Evolutionary conservation across 1,139 yeast species (phyloP).

Genomic region (Pichia sp.): DNA sequence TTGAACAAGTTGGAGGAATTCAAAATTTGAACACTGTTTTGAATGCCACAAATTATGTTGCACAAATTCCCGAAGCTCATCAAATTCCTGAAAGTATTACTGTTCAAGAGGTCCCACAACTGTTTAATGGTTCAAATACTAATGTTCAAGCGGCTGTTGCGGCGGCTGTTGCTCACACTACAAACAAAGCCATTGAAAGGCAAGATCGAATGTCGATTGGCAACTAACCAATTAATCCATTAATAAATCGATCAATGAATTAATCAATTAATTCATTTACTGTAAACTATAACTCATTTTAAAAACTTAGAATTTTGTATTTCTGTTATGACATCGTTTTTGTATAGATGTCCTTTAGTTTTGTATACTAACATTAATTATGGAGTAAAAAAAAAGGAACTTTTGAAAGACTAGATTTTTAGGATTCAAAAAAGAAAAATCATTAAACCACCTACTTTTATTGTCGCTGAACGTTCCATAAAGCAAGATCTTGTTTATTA

Average conservation of each 20-base stretch:
- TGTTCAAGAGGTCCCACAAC: constrained; percentile 13
- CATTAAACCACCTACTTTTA: no score
- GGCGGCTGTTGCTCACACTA: constrained; percentile 27
- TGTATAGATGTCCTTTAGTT: no score
- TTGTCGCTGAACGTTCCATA: no score
- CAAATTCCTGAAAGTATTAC: constrained; percentile 9
- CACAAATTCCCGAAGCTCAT: constrained; percentile 18
- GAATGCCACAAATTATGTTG: constrained; percentile 25
- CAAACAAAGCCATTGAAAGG: constrained; percentile 22
- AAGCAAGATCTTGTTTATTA: no score
- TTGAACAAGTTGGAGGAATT: constrained; percentile 30
- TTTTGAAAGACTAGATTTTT: no score
- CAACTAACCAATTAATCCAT: neutral
- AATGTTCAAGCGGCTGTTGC: constrained; percentile 35
- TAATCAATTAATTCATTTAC: no score
- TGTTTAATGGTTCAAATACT: constrained; percentile 23
- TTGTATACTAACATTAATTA: neutral
- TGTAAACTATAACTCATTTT: no score
- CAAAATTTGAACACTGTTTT: constrained; percentile 26
- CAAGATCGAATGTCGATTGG: constrained; percentile 11
- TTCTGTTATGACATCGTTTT: no score
- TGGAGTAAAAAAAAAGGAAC: neutral
- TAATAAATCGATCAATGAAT: no score
- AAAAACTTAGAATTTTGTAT: no score
- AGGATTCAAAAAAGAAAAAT: no score